Evolutionary conservation across 2,329 filamentous ascomycete species (phyloP).

Genomic region (Epichloe glyceriae): DNA sequence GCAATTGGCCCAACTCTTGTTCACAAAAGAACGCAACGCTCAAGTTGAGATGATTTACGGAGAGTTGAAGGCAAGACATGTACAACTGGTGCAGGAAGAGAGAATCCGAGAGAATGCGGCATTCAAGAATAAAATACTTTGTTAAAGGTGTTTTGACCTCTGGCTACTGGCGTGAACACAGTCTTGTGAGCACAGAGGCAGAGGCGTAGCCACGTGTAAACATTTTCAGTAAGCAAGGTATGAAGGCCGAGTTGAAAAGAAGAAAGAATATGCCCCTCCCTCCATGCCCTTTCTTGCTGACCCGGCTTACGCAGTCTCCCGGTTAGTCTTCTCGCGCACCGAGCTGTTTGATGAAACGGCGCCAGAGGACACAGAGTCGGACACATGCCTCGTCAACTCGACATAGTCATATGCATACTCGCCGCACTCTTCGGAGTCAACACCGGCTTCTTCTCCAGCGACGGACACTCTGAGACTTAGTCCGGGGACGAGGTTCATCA

Average conservation of each 20-base stretch:
- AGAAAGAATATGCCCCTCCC: background rate
- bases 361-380: conserved; percentile 18
- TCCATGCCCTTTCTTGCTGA: background rate
- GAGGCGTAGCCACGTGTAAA: no score
- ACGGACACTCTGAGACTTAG: conserved; percentile 53
- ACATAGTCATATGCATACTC: conserved; percentile 80
- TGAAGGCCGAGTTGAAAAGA: background rate
- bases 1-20: background rate
- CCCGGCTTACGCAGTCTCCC: background rate
- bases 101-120: no score
- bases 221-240: no score
- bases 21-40: no score
- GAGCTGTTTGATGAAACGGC: conserved; percentile 12
- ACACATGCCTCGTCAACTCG: conserved; percentile 54
- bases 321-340: conserved; percentile 17
- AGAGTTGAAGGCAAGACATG: no score
- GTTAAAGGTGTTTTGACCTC: no score
- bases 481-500: conserved; percentile 58
- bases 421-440: conserved; percentile 65
- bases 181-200: no score
- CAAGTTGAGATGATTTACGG: no score
- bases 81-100: no score
- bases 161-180: no score
- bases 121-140: no score
- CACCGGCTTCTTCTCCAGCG: conserved; percentile 55